Conservation (phyloP, 768 basidiomycete species). For the Calvatia gigantea region DNA sequence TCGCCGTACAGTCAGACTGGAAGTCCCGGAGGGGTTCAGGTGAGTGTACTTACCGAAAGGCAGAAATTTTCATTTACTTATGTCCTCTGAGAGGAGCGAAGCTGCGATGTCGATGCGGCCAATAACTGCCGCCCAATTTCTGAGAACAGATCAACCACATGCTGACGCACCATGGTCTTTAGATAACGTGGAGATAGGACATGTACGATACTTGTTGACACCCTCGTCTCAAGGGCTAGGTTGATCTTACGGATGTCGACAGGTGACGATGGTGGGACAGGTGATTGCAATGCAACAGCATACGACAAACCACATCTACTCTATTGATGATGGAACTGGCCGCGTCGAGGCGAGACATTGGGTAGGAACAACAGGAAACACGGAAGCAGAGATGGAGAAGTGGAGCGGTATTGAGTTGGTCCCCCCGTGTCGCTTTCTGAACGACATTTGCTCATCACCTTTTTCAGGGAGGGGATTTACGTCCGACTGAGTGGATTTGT, state of each 20-base stretch:
- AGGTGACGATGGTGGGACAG: constrained; percentile 35
- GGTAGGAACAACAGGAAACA: constrained; percentile 54
- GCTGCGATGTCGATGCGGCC: constrained; percentile 50
- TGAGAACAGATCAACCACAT: constrained; percentile 76
- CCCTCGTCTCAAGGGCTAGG: neutral
- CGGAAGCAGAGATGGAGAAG: constrained; percentile 50
- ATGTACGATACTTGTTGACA: constrained; percentile 40
- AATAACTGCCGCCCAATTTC: constrained; percentile 73
- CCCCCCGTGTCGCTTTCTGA: neutral
- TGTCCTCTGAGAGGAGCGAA: constrained; percentile 40
- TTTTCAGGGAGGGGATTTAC: constrained; percentile 64
- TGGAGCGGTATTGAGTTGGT: constrained; percentile 45
- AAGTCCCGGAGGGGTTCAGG: constrained; percentile 58
- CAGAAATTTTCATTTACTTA: too few species aligned
- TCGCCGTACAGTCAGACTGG: constrained; percentile 57
- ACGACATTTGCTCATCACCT: neutral
- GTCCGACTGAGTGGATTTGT: constrained; percentile 79
- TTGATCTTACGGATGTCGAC: neutral
- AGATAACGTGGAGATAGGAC: constrained; percentile 76
- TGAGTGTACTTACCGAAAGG: constrained; percentile 18
- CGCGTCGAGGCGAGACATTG: constrained; percentile 77
- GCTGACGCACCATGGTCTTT: constrained; percentile 87
- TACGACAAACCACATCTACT: constrained; percentile 78
- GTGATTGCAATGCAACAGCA: constrained; percentile 65
- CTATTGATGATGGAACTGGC: constrained; percentile 85